Percentiles rank a stretch among this genome's conserved stretches.
These are phyloP conservation scores for Hanseniaspora sp. DNA, from an alignment of 1,139 yeast genomes.

Conservation along the genomic window DNA sequence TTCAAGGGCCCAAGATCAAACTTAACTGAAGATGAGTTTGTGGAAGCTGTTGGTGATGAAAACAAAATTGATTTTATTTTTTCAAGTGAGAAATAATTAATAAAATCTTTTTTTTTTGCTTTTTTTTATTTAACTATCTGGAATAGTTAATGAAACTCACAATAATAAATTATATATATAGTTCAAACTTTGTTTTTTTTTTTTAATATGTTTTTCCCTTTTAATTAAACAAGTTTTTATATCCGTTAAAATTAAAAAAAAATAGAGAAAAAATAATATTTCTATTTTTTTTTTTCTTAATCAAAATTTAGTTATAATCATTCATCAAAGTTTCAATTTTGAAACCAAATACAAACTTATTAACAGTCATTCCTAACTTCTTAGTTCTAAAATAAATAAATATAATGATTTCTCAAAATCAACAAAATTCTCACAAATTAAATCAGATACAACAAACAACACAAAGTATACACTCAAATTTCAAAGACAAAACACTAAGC, in stretches of 20 bases:
- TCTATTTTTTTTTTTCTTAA: background rate
- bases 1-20: slow-evolving; percentile 41
- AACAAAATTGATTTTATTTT: slow-evolving; percentile 25
- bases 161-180: too few relatives aligned
- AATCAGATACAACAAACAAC: slow-evolving; percentile 6
- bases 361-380: too few relatives aligned
- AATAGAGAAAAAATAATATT: background rate
- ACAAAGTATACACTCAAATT: background rate
- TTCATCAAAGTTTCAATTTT: too few relatives aligned
- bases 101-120: too few relatives aligned
- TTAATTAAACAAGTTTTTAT: background rate
- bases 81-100: background rate
- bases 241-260: background rate
- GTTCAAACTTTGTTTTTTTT: too few relatives aligned
- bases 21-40: slow-evolving; percentile 23
- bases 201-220: too few relatives aligned
- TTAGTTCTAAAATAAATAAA: too few relatives aligned
- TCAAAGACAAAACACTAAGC: background rate
- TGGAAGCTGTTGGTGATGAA: slow-evolving; percentile 23
- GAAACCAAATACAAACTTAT: too few relatives aligned
- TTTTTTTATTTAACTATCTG: too few relatives aligned
- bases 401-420: background rate
- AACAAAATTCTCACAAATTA: background rate
- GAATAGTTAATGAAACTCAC: too few relatives aligned
- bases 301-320: too few relatives aligned